Base-by-base conservation (phyloP, 331 rosid species). In the Rosa hybrid region DNA sequence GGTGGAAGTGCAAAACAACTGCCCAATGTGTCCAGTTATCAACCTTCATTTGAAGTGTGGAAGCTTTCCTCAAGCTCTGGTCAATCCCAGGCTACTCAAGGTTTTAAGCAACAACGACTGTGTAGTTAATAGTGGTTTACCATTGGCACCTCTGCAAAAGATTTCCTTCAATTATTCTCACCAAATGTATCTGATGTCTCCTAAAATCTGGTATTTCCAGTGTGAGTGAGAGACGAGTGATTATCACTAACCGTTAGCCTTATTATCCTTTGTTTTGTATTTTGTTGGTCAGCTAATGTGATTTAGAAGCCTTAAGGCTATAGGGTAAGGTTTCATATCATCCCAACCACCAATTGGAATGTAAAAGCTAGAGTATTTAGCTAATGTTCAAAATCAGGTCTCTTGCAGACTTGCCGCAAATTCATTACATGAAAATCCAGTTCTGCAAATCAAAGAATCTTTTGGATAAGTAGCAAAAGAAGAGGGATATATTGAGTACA, bases 1-100 rank as follows among this genome's bases (percentile, higher is more conserved):
- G 86, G 86, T 86, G 53, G 72, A 68, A 53, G 82, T 86, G 74
- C 72, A 71, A 7, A 86, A 82, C 80, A 72, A 67, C 71, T 86
- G 89, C 77, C 84, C 89, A 0, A 82, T 82, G 86, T 79, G 84
- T 79, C 86, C 86, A 3, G 30, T 86, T 6, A 80, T 86, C 74
- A 57, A 86, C 46, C 30, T 85, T 17, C 88, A 81, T 16, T 56
- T 85, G 76, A 78, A 81, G 72, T 85, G 86, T 50, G 85, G 88
- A 60, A 78, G 73, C 68, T 85, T 85, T 49, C 68, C 88, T 59
- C 88, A 85, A 64, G 68, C 81, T 70, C 81, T 82, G 49, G 86
- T 85, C 42, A 64, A 54, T 54, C 88, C 85, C 30, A 71, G 76
- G 76, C 79, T 60, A 44, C 81, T 85, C 86, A 78, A 78, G 16